These are phyloP conservation scores for Secale cereale DNA, from an alignment of 176 grass and related monocot genomes.

Conservation along the genomic window DNA sequence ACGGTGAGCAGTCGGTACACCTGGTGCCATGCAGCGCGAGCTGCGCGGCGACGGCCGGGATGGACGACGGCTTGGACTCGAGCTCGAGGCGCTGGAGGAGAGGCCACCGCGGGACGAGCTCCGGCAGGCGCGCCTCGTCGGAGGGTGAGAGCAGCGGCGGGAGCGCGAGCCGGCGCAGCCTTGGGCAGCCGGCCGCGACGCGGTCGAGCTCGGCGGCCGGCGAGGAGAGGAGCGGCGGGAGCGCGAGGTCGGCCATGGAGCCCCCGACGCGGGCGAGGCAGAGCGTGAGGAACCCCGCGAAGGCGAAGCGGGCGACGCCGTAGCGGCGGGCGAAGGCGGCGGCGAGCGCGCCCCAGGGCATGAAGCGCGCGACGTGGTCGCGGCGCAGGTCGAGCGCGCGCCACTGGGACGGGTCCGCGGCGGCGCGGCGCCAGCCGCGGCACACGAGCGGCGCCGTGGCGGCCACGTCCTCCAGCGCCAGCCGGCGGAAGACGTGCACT, in stretches of 20 bases:
- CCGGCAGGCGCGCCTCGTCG: conserved; percentile 51
- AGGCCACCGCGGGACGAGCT: conserved; percentile 50
- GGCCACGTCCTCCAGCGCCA: conserved; percentile 59
- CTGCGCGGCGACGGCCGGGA: conserved; percentile 35
- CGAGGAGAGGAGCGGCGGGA: conserved; percentile 47
- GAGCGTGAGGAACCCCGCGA: conserved; percentile 50
- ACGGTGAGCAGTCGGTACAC: too few relatives aligned
- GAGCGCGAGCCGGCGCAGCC: conserved; percentile 36
- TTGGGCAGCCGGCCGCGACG: conserved; percentile 31
- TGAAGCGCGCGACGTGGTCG: conserved; percentile 68
- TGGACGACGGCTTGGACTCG: conserved; percentile 52
- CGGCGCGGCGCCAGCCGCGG: conserved; percentile 58
- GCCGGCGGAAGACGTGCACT: conserved; percentile 50
- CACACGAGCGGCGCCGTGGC: conserved; percentile 67
- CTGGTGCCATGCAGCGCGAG: conserved; percentile 28
- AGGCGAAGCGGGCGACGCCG: conserved; percentile 33
- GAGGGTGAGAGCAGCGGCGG: conserved; percentile 21
- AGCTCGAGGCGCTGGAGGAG: conserved; percentile 60
- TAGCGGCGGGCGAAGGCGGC: conserved; percentile 31
- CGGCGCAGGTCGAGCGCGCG: conserved; percentile 65
- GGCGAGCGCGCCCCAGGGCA: conserved; percentile 60
- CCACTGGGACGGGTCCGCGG: conserved; percentile 63
- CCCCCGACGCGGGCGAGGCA: conserved; percentile 30
- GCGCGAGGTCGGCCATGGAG: conserved; percentile 13
- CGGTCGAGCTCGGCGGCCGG: conserved; percentile 23